phyloP scores from a whole-genome alignment of 2,329 filamentous ascomycete species.

The Westerdykella sp. region DNA sequence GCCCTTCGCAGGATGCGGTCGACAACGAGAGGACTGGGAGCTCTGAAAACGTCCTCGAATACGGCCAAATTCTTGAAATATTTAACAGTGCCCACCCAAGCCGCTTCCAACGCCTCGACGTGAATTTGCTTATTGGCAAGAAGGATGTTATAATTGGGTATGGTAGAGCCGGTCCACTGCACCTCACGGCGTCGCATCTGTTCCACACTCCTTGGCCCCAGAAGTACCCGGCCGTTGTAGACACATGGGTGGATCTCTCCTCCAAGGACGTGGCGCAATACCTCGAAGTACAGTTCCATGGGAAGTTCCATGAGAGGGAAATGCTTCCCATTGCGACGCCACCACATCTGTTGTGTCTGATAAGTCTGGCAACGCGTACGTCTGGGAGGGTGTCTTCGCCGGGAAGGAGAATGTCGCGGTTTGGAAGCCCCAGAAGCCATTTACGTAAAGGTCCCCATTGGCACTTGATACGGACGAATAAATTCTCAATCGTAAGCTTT shows the following conservation, averaged over 20 bases:
- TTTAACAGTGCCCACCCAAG: conserved; percentile 1
- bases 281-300: background rate
- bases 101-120: conserved; percentile 3
- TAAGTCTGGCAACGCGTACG: background rate
- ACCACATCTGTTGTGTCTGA: conserved; percentile 3
- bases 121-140: conserved; percentile 6
- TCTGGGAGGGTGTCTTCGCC: background rate
- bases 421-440: background rate
- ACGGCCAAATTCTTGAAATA: background rate
- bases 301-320: conserved; percentile 3
- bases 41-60: background rate
- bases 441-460: background rate
- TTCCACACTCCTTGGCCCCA: background rate
- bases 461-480: background rate
- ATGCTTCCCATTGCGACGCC: background rate
- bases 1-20: background rate
- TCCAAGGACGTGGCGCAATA: conserved; percentile 1
- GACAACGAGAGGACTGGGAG: background rate
- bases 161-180: too few species aligned
- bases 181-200: background rate
- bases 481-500: background rate
- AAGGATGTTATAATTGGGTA: conserved; percentile 10
- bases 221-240: background rate
- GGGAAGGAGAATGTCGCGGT: background rate
- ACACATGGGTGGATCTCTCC: background rate